phyloP scores from a whole-genome alignment of 257 asterid genomes.

The Lycium ferocissimum region DNA sequence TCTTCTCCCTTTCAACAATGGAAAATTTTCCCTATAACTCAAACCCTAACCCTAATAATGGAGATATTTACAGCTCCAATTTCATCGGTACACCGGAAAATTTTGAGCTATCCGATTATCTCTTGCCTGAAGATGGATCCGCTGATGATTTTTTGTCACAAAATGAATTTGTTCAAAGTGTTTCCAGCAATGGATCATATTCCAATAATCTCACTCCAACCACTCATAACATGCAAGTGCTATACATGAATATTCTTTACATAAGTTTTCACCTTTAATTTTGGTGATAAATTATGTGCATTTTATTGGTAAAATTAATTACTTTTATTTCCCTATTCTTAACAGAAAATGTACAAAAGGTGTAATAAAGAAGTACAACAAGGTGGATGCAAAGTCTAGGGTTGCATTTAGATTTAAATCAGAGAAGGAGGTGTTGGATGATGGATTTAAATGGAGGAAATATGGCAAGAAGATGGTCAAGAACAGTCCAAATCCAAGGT shows the following conservation, averaged over 20 bases:
- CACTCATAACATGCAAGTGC: constrained; percentile 36
- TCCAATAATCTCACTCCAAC: constrained; percentile 24
- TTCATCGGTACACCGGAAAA: neutral
- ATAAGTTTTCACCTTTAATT: neutral
- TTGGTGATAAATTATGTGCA: neutral
- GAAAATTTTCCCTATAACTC: constrained; percentile 18
- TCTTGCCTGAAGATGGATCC: neutral
- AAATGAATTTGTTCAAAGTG: constrained; percentile 21
- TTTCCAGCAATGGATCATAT: constrained; percentile 23
- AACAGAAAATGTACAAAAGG: constrained; percentile 27
- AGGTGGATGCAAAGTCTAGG: constrained; percentile 7
- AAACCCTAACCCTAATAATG: constrained; percentile 39
- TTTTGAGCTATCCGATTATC: constrained; percentile 29
- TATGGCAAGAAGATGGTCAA: constrained; percentile 48
- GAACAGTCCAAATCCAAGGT: constrained; percentile 45
- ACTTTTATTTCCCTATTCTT: neutral
- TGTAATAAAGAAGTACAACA: constrained; percentile 2
- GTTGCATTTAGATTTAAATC: constrained; percentile 41
- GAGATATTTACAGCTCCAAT: neutral
- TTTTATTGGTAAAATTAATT: constrained; percentile 19
- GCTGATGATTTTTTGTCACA: neutral
- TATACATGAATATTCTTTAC: neutral
- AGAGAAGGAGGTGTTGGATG: constrained; percentile 40
- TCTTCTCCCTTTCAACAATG: constrained; percentile 22
- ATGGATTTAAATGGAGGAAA: constrained; percentile 46